Conservation (phyloP, 441 rosid genomes). For the Cnidoscolus chayamansa region DNA sequence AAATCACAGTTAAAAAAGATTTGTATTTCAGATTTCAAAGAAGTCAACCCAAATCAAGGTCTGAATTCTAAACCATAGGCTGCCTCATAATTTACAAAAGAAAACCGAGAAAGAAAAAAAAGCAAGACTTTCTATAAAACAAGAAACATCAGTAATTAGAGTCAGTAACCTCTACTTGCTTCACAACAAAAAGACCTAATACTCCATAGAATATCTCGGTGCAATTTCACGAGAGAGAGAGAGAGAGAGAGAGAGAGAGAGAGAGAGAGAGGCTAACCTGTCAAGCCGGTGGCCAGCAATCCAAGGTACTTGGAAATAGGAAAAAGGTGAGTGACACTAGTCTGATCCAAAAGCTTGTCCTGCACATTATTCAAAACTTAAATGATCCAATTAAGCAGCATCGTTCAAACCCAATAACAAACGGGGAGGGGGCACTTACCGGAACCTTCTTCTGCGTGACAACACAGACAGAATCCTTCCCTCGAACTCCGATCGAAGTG, state of each 20-base stretch:
- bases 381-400: slow-evolving; percentile 13
- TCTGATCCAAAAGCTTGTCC: slow-evolving; percentile 98
- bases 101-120: neutral
- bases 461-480: slow-evolving; percentile 89
- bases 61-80: neutral
- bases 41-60: neutral
- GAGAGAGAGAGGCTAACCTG: slow-evolving; percentile 45
- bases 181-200: neutral
- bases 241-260: neutral
- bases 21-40: too few relatives aligned
- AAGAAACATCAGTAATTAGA: too few relatives aligned
- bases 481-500: slow-evolving; percentile 93
- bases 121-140: neutral
- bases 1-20: neutral
- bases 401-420: neutral
- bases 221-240: neutral
- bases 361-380: slow-evolving; percentile 27
- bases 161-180: neutral
- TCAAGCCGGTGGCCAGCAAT: slow-evolving; percentile 86
- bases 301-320: slow-evolving; percentile 87
- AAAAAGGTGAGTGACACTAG: slow-evolving; percentile 84
- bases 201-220: too few relatives aligned
- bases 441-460: slow-evolving; percentile 99
- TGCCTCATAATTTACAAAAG: neutral
- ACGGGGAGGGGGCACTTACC: slow-evolving; percentile 40